A percentile compares a stretch with the other conserved stretches of the same genome.
Conservation (phyloP, 2,329 filamentous ascomycete species). For the Zymoseptoria passerinii region DNA sequence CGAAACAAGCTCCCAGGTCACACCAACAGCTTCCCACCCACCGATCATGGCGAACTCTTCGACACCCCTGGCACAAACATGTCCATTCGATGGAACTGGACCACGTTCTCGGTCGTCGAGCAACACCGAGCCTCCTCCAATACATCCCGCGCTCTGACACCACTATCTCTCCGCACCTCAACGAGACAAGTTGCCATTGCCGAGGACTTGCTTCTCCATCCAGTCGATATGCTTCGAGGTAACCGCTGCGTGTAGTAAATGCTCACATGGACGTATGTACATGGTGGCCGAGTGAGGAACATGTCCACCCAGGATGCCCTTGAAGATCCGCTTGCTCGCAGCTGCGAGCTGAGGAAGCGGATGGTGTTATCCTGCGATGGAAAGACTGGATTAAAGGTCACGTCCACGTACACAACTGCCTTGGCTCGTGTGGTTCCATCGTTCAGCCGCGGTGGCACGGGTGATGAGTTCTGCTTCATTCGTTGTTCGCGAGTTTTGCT, state of each 20-base stretch:
- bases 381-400: slow-evolving; percentile 10
- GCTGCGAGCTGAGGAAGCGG: slow-evolving; percentile 7
- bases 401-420: background rate
- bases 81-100: slow-evolving; percentile 11
- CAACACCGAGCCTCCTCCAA: slow-evolving; percentile 1
- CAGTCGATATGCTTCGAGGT: background rate
- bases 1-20: too few relatives aligned
- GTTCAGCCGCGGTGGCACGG: background rate
- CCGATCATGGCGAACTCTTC: background rate
- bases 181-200: slow-evolving; percentile 1
- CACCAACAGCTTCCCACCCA: background rate
- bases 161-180: background rate
- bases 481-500: background rate
- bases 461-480: background rate
- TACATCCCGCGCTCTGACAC: slow-evolving; percentile 9
- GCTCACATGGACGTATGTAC: slow-evolving; percentile 5
- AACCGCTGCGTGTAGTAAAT: slow-evolving; percentile 5
- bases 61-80: slow-evolving; percentile 3
- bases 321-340: slow-evolving; percentile 2
- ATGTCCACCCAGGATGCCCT: slow-evolving; percentile 12
- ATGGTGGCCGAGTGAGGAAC: slow-evolving; percentile 12
- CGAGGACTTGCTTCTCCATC: slow-evolving; percentile 1
- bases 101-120: background rate
- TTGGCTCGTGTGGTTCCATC: background rate
- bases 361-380: slow-evolving; percentile 5